Evolutionary conservation across 2,329 filamentous ascomycete genomes (phyloP).

Genomic region (Xylariomycetidae sp.): DNA sequence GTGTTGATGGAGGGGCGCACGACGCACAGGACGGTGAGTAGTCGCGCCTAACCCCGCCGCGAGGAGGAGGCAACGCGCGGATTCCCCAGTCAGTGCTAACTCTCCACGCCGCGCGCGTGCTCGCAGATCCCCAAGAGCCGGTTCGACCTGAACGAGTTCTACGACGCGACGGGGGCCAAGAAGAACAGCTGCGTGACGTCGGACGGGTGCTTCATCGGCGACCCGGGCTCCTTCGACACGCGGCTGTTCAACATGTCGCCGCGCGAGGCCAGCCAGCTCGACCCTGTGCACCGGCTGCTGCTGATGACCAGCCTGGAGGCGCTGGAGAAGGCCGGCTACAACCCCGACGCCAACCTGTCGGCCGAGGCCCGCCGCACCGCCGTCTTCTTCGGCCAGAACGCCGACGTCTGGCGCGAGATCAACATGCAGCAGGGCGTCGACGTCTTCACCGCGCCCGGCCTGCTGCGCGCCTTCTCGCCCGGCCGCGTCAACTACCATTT

Average conservation of each 20-base stretch:
- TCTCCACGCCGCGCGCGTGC: background rate
- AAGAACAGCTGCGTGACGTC: conserved; percentile 16
- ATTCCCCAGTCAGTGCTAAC: background rate
- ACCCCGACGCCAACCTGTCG: conserved; percentile 3
- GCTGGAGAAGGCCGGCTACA: conserved; percentile 20
- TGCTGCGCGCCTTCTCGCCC: conserved; percentile 12
- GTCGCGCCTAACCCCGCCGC: too few relatives aligned
- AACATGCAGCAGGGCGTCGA: conserved; percentile 12
- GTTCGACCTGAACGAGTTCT: conserved; percentile 16
- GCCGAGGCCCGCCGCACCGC: conserved; percentile 21
- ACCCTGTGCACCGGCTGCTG: conserved; percentile 13
- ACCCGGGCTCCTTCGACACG: conserved; percentile 19
- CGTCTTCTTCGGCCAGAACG: conserved; percentile 29
- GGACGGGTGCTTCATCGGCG: conserved; percentile 14
- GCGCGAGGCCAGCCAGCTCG: conserved; percentile 13
- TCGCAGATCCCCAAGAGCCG: conserved; percentile 16
- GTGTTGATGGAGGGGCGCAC: conserved; percentile 22
- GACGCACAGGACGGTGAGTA: conserved; percentile 19
- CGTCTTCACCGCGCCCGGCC: conserved; percentile 7
- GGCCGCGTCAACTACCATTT: conserved; percentile 25
- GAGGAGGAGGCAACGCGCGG: too few relatives aligned
- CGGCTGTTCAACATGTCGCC: conserved; percentile 16
- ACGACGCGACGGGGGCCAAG: conserved; percentile 17
- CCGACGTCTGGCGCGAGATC: conserved; percentile 31
- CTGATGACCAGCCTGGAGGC: conserved; percentile 16